Conservation (phyloP, 768 basidiomycete genomes). For the Holtermanniella nyarrowii region DNA sequence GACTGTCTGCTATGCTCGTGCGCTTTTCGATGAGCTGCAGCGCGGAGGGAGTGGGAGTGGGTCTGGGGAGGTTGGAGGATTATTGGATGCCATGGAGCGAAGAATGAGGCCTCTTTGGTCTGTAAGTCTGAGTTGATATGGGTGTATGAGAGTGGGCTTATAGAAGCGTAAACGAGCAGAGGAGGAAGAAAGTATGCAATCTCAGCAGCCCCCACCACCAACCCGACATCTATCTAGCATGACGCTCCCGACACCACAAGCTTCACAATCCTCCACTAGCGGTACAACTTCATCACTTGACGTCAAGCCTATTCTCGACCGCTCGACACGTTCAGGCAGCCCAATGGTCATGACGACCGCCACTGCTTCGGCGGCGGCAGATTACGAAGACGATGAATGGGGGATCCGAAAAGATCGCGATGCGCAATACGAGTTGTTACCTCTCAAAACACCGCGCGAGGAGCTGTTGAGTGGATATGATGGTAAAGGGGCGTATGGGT, state of each 20-base stretch:
- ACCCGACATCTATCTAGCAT: not conserved
- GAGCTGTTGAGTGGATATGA: conserved; percentile 18
- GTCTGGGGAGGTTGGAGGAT: no score
- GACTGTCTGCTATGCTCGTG: conserved; percentile 21
- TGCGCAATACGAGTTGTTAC: conserved; percentile 17
- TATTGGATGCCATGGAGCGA: not conserved
- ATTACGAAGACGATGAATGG: conserved; percentile 11
- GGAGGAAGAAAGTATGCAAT: no score
- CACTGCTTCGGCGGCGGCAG: conserved; percentile 8
- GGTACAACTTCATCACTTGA: not conserved
- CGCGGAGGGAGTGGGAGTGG: not conserved
- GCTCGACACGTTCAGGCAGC: not conserved
- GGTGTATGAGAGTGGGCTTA: no score
- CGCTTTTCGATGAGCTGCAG: conserved; percentile 14
- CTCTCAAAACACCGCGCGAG: conserved; percentile 16
- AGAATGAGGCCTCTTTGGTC: conserved; percentile 3
- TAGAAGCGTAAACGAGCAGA: no score
- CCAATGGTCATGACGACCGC: conserved; percentile 3
- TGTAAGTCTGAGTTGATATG: conserved; percentile 4
- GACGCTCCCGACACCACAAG: not conserved
- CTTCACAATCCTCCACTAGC: not conserved
- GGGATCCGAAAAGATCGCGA: conserved; percentile 13
- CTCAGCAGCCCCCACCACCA: no score
- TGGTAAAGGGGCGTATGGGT: conserved; percentile 4
- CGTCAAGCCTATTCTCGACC: not conserved